Conservation (phyloP, 108 stramenopile species). For the Cyclotella choctawhatcheeana region DNA sequence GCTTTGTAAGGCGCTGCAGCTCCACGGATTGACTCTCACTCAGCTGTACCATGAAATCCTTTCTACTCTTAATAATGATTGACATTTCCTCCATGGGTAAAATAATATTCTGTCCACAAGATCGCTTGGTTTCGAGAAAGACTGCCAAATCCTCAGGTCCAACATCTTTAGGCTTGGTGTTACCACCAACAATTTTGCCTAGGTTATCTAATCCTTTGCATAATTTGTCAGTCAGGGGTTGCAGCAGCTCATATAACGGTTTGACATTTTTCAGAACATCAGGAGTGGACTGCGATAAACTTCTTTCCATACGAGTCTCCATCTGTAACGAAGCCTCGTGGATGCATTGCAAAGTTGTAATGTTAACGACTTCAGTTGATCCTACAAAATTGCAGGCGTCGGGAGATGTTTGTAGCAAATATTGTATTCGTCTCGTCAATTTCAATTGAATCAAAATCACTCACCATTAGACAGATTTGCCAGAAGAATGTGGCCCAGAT, state of each 20-base stretch:
- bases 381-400: too few species aligned
- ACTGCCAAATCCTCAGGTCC: conserved; percentile 67
- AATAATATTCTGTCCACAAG: conserved; percentile 68
- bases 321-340: conserved; percentile 52
- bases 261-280: conserved; percentile 46
- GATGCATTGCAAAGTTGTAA: conserved; percentile 68
- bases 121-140: conserved; percentile 60
- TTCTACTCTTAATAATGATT: conserved; percentile 49
- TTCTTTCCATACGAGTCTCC: conserved; percentile 39
- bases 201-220: conserved; percentile 60
- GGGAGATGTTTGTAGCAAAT: too few species aligned
- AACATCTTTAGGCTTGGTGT: conserved; percentile 54
- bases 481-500: conserved; percentile 77
- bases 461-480: conserved; percentile 59
- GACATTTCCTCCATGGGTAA: conserved; percentile 75
- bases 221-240: conserved; percentile 61
- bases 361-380: conserved; percentile 56
- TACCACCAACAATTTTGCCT: conserved; percentile 75
- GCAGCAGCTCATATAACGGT: conserved; percentile 57
- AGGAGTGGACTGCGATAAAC: conserved; percentile 27
- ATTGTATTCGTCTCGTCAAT: too few species aligned
- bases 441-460: not conserved
- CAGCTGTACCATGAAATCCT: conserved; percentile 49
- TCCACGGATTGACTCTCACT: conserved; percentile 56
- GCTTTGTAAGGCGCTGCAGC: conserved; percentile 48